Conservation (phyloP, 202 grass and related monocot genomes). For the Zizania palustris region DNA sequence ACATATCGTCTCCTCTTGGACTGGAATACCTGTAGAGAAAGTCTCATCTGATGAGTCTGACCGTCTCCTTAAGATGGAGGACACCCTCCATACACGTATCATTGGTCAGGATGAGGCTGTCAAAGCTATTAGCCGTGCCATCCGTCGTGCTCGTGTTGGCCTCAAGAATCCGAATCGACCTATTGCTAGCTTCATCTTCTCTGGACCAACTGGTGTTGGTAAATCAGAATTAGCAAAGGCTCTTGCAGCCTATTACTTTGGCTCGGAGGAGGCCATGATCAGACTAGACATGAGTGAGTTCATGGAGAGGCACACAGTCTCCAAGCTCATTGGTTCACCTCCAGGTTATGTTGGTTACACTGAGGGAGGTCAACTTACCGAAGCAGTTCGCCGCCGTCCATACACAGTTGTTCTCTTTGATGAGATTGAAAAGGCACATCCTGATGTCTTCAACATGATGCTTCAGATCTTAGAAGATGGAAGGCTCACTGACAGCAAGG, state of each 20-base stretch:
- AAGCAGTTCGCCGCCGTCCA: slow-evolving; percentile 79
- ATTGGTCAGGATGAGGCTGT: slow-evolving; percentile 90
- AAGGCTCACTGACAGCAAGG: slow-evolving; percentile 83
- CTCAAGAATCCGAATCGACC: slow-evolving; percentile 85
- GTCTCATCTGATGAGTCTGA: slow-evolving; percentile 82
- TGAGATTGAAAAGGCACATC: slow-evolving; percentile 93
- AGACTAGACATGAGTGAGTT: slow-evolving; percentile 97
- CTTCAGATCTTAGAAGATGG: slow-evolving; percentile 95
- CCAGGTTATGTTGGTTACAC: slow-evolving; percentile 94
- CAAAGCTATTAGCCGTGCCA: slow-evolving; percentile 83
- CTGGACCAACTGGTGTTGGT: slow-evolving; percentile 84
- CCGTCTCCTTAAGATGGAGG: slow-evolving; percentile 92
- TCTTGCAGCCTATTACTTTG: slow-evolving; percentile 76
- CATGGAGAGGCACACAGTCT: slow-evolving; percentile 89
- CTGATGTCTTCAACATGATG: slow-evolving; percentile 98
- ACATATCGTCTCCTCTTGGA: slow-evolving; percentile 89
- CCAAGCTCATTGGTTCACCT: slow-evolving; percentile 88
- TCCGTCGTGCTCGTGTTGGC: slow-evolving; percentile 78
- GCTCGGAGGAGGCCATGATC: slow-evolving; percentile 91
- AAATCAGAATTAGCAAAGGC: slow-evolving; percentile 92
- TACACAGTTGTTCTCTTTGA: slow-evolving; percentile 87
- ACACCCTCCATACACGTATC: slow-evolving; percentile 77
- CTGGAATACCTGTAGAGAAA: slow-evolving; percentile 85
- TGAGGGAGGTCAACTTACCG: slow-evolving; percentile 83
- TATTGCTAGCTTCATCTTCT: slow-evolving; percentile 94